Conservation (phyloP, 2,329 filamentous ascomycete species). For the Sphaerulina vaccinii region DNA sequence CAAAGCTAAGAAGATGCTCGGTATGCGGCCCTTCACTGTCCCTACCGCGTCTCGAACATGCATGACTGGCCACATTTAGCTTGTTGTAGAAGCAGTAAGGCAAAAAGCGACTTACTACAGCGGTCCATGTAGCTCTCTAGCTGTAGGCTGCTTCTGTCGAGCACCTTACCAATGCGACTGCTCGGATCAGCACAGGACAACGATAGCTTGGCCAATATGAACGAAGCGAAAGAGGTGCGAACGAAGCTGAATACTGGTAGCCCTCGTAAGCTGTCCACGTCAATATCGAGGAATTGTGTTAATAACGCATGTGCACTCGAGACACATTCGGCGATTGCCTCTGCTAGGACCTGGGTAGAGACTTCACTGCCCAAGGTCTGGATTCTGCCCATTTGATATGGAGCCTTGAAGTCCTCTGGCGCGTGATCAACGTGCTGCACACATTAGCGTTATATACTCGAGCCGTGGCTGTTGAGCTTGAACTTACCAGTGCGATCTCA, state of each 20-base stretch:
- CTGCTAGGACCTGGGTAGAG: constrained; percentile 60
- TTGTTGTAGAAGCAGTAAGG: not conserved
- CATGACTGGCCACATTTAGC: constrained; percentile 50
- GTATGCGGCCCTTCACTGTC: constrained; percentile 24
- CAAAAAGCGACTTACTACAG: constrained; percentile 17
- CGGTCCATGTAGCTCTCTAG: constrained; percentile 65
- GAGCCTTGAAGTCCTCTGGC: constrained; percentile 52
- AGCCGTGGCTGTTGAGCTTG: too few relatives aligned
- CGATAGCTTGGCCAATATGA: constrained; percentile 72
- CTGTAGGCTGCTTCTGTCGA: constrained; percentile 66
- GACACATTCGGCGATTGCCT: constrained; percentile 66
- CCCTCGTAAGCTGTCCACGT: constrained; percentile 58
- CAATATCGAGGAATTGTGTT: constrained; percentile 63
- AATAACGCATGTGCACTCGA: constrained; percentile 66
- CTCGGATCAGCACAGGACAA: constrained; percentile 63
- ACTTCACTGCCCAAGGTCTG: constrained; percentile 37
- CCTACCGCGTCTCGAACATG: constrained; percentile 65
- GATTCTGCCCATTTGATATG: constrained; percentile 49
- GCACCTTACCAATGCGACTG: constrained; percentile 67
- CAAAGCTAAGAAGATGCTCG: constrained; percentile 33
- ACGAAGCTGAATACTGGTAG: constrained; percentile 71
- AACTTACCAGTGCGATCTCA: constrained; percentile 70
- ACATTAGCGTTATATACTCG: too few relatives aligned
- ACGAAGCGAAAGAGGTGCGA: constrained; percentile 68
- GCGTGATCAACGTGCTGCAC: constrained; percentile 64